A percentile compares a stretch with the other conserved stretches of the same genome.
These are phyloP conservation scores for Crepidotus variabilis DNA, from an alignment of 768 basidiomycete species.

Conservation along the genomic window DNA sequence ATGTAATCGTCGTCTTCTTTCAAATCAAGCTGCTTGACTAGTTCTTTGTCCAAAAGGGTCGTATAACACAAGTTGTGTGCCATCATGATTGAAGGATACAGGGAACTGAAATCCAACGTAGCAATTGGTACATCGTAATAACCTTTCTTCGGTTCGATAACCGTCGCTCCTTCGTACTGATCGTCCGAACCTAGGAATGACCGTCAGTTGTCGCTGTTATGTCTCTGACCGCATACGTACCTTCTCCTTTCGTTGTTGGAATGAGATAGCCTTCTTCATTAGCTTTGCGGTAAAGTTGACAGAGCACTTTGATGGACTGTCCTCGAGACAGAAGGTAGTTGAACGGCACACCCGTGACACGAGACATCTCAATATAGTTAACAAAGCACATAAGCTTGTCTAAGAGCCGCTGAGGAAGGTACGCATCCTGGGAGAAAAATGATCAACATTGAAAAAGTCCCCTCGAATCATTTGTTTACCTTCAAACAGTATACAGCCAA, in stretches of 20 bases:
- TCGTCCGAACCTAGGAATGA: conserved; percentile 71
- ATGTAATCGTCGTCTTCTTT: conserved; percentile 89
- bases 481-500: conserved; percentile 98
- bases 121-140: conserved; percentile 97
- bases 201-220: conserved; percentile 2
- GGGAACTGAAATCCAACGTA: conserved; percentile 95
- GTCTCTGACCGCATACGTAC: conserved; percentile 30
- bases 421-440: conserved; percentile 74
- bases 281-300: conserved; percentile 91
- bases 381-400: conserved; percentile 99
- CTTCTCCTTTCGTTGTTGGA: conserved; percentile 83
- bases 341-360: conserved; percentile 99
- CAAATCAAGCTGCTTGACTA: conserved; percentile 74
- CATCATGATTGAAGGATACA: conserved; percentile 99
- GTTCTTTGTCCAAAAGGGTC: conserved; percentile 79
- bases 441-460: neutral
- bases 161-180: conserved; percentile 98
- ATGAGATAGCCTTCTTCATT: conserved; percentile 89
- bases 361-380: conserved; percentile 98
- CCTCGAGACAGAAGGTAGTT: conserved; percentile 92
- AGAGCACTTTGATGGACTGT: conserved; percentile 98
- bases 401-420: conserved; percentile 91
- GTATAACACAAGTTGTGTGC: conserved; percentile 99
- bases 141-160: conserved; percentile 94
- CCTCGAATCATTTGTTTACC: conserved; percentile 35